Evolutionary conservation across 2,329 filamentous ascomycete species (phyloP).

Genomic region (Phoma herbarum): DNA sequence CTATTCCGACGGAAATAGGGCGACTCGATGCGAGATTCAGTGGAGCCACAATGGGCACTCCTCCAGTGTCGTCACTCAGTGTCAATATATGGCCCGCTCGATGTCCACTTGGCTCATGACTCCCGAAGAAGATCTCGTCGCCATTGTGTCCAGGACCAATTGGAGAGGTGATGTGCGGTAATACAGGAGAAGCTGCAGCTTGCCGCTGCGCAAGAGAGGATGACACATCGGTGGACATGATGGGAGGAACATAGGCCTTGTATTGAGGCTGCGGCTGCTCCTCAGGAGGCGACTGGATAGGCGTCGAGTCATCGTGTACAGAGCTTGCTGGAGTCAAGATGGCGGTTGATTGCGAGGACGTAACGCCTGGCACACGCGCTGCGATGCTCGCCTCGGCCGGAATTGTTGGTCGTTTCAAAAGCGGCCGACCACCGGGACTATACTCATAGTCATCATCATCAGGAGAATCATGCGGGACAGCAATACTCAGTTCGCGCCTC

Average conservation of each 20-base stretch:
- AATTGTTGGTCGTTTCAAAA: slow-evolving; percentile 39
- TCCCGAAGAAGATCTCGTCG: slow-evolving; percentile 50
- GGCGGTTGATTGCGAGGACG: slow-evolving; percentile 40
- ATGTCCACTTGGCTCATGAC: slow-evolving; percentile 21
- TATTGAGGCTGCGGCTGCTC: slow-evolving; percentile 38
- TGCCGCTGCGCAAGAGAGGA: slow-evolving; percentile 32
- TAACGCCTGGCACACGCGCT: slow-evolving; percentile 25
- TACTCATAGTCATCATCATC: slow-evolving; percentile 51
- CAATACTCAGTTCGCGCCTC: slow-evolving; percentile 29
- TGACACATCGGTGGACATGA: slow-evolving; percentile 20
- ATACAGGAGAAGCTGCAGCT: slow-evolving; percentile 33
- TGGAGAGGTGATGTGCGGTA: slow-evolving; percentile 19
- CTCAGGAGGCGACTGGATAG: slow-evolving; percentile 44
- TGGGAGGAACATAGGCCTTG: slow-evolving; percentile 46
- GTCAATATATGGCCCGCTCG: slow-evolving; percentile 27
- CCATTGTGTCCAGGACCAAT: slow-evolving; percentile 28
- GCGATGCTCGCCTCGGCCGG: slow-evolving; percentile 25
- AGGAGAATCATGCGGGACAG: slow-evolving; percentile 17
- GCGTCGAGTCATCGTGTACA: slow-evolving; percentile 41
- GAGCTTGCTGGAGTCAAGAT: slow-evolving; percentile 50
- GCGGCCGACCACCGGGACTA: slow-evolving; percentile 64
- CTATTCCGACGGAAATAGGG: slow-evolving; percentile 21
- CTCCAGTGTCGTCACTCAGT: slow-evolving; percentile 28
- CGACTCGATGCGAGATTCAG: slow-evolving; percentile 34
- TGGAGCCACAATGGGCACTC: slow-evolving; percentile 39